Percentiles rank a stretch among this genome's conserved stretches.
Evolutionary conservation across 768 basidiomycete species (phyloP).

Genomic region (Tulasnella sp.): DNA sequence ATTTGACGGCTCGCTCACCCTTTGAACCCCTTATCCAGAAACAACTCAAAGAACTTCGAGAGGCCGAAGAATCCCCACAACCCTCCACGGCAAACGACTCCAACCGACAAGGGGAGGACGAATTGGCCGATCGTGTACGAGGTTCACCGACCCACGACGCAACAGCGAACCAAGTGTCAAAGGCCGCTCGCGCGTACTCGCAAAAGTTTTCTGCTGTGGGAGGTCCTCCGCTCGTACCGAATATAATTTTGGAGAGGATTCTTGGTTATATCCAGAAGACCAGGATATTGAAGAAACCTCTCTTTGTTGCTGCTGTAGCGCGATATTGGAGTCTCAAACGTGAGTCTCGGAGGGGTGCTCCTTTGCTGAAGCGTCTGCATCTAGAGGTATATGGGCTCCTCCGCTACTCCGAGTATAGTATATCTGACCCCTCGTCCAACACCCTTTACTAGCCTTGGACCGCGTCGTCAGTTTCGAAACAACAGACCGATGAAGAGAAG

Average conservation of each 20-base stretch:
- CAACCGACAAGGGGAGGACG: conserved; percentile 19
- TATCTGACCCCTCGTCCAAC: neutral
- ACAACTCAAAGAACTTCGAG: conserved; percentile 54
- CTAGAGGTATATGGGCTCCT: conserved; percentile 42
- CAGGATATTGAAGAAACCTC: conserved; percentile 56
- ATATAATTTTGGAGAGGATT: conserved; percentile 69
- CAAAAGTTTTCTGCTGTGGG: conserved; percentile 66
- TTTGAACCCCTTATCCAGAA: conserved; percentile 31
- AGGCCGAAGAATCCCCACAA: conserved; percentile 24
- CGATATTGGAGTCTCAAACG: conserved; percentile 97
- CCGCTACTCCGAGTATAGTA: neutral
- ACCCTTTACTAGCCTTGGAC: conserved; percentile 62
- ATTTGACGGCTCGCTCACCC: neutral
- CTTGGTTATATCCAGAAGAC: conserved; percentile 60
- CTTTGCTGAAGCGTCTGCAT: conserved; percentile 82
- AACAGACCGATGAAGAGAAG: conserved; percentile 74
- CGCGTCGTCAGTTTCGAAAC: conserved; percentile 47
- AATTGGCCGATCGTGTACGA: neutral
- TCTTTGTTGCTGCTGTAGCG: conserved; percentile 66
- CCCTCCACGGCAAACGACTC: conserved; percentile 23
- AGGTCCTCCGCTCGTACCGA: conserved; percentile 85
- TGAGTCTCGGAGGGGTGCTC: conserved; percentile 85
- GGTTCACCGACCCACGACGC: conserved; percentile 26
- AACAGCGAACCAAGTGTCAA: conserved; percentile 35
- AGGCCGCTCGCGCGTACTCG: conserved; percentile 79